Evolutionary conservation across 2,329 filamentous ascomycete genomes (phyloP).

Genomic region (Pseudogymnoascus sp.): DNA sequence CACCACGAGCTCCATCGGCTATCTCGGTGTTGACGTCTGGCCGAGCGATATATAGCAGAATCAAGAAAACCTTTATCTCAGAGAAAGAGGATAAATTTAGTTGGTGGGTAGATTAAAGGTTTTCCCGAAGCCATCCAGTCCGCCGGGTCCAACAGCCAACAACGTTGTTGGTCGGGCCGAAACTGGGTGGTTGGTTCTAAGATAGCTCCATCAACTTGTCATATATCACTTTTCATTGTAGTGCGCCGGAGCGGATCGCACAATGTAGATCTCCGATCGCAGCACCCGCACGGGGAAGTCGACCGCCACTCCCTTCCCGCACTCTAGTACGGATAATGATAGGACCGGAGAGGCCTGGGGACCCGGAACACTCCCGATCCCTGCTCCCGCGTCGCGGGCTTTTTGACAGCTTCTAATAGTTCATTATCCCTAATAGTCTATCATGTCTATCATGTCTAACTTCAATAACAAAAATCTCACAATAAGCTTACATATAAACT

Average conservation of each 20-base stretch:
- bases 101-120: background rate
- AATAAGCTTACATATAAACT: background rate
- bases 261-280: background rate
- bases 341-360: background rate
- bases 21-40: background rate
- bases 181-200: background rate
- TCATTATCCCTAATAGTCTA: background rate
- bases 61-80: background rate
- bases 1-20: slow-evolving; percentile 1
- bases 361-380: background rate
- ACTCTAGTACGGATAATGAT: background rate
- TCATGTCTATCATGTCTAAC: background rate
- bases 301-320: background rate
- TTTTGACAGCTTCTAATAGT: background rate
- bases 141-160: background rate
- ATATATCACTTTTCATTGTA: background rate
- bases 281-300: background rate
- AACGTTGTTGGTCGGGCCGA: background rate
- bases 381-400: background rate
- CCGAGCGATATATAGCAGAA: background rate
- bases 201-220: background rate
- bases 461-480: background rate
- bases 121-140: slow-evolving; percentile 1
- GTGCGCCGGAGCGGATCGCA: background rate
- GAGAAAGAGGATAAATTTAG: background rate